Evolutionary conservation across 805 yeast genomes (phyloP).

Genomic region (Nakazawaea sp.): DNA sequence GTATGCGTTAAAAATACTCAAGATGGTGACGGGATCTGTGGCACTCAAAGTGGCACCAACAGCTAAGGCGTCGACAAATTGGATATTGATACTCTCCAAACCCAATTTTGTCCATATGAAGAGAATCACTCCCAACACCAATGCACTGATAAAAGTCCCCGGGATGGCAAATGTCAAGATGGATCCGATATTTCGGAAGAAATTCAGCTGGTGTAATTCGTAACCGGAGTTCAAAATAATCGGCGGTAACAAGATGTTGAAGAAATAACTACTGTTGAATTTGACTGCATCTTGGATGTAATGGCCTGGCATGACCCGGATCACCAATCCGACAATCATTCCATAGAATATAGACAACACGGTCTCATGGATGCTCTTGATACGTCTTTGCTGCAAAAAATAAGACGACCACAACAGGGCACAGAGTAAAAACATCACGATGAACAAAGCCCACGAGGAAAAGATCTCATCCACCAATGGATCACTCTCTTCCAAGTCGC

Average conservation of each 20-base stretch:
- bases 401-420: slow-evolving; percentile 94
- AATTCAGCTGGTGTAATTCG: slow-evolving; percentile 92
- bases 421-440: slow-evolving; percentile 69
- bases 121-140: slow-evolving; percentile 82
- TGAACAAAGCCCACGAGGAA: slow-evolving; percentile 95
- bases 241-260: slow-evolving; percentile 91
- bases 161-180: slow-evolving; percentile 93
- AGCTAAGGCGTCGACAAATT: slow-evolving; percentile 94
- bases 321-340: slow-evolving; percentile 88
- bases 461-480: slow-evolving; percentile 94
- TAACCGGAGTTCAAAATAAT: slow-evolving; percentile 95
- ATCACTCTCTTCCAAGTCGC: slow-evolving; percentile 51
- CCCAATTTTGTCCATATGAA: slow-evolving; percentile 91
- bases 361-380: slow-evolving; percentile 96
- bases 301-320: slow-evolving; percentile 91
- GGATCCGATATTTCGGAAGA: slow-evolving; percentile 86
- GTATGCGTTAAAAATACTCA: slow-evolving; percentile 94
- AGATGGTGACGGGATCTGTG: slow-evolving; percentile 95
- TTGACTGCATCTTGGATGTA: slow-evolving; percentile 96
- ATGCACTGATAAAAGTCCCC: slow-evolving; percentile 89
- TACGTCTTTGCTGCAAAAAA: slow-evolving; percentile 82
- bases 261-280: slow-evolving; percentile 89
- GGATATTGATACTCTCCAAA: slow-evolving; percentile 77
- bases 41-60: slow-evolving; percentile 98
- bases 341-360: slow-evolving; percentile 95